phyloP scores from a whole-genome alignment of 202 grass and related monocot genomes.

The Dendrocalamus latiflorus region DNA sequence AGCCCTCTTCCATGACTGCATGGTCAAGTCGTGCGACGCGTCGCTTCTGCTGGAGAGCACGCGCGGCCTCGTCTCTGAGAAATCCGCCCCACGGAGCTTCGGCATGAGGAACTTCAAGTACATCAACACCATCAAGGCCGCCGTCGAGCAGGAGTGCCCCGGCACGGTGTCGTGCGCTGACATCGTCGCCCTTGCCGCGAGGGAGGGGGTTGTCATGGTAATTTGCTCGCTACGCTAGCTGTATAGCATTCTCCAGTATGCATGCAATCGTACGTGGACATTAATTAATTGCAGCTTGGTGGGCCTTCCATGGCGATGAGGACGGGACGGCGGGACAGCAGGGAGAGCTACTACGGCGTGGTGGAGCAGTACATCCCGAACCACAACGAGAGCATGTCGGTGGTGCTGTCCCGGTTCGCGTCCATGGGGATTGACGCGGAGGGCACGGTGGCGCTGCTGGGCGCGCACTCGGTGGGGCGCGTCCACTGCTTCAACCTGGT shows the following conservation, averaged over 20 bases:
- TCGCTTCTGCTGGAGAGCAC: constrained; percentile 41
- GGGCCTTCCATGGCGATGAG: constrained; percentile 35
- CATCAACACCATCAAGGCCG: constrained; percentile 32
- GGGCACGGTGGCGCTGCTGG: constrained; percentile 38
- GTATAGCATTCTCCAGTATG: no score
- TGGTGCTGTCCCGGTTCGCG: constrained; percentile 43
- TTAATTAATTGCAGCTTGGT: not conserved
- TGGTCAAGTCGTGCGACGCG: constrained; percentile 50
- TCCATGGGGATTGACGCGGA: constrained; percentile 34
- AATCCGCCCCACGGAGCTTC: constrained; percentile 46
- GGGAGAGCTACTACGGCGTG: not conserved
- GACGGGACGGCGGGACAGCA: constrained; percentile 46
- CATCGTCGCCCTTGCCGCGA: constrained; percentile 31
- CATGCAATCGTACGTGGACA: no score
- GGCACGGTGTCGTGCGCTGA: constrained; percentile 41
- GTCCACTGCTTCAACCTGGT: constrained; percentile 75
- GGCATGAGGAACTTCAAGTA: constrained; percentile 80
- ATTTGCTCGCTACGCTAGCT: no score
- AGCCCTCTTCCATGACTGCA: constrained; percentile 64
- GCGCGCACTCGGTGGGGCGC: constrained; percentile 65
- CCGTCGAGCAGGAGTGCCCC: constrained; percentile 49
- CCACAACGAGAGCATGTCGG: constrained; percentile 46
- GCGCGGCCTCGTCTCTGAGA: constrained; percentile 25
- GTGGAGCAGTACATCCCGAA: constrained; percentile 38
- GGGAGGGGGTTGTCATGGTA: constrained; percentile 1